Evolutionary conservation across 2,329 filamentous ascomycete species (phyloP).

Genomic region (Fusarium pseudograminearum): DNA sequence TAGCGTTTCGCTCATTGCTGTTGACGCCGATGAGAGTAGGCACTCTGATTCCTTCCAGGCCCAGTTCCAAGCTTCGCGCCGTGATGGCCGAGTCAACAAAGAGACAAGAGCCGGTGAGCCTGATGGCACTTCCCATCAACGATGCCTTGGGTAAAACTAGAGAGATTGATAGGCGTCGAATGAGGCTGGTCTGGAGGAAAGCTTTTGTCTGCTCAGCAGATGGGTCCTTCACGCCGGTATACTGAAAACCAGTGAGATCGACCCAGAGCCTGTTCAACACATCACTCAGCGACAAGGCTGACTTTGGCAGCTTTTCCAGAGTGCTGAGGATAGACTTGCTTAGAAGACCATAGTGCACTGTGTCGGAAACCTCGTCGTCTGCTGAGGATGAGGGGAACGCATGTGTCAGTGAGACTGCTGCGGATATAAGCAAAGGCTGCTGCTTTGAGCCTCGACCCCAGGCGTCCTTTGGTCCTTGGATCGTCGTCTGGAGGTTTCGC

Average conservation of each 20-base stretch:
- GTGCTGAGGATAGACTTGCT: constrained; percentile 72
- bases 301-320: constrained; percentile 49
- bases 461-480: constrained; percentile 71
- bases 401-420: constrained; percentile 66
- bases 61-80: constrained; percentile 54
- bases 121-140: constrained; percentile 71
- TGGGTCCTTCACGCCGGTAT: constrained; percentile 22
- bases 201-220: constrained; percentile 22
- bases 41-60: constrained; percentile 69
- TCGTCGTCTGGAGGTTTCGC: constrained; percentile 69
- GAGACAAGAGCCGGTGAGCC: constrained; percentile 61
- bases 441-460: constrained; percentile 71
- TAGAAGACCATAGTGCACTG: constrained; percentile 79
- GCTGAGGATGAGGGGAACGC: constrained; percentile 69
- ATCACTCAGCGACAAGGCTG: constrained; percentile 41
- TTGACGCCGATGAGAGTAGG: constrained; percentile 80
- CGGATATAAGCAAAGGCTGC: constrained; percentile 73
- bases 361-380: constrained; percentile 73
- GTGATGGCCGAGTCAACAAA: constrained; percentile 52
- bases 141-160: constrained; percentile 76
- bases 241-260: constrained; percentile 48
- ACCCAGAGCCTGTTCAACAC: constrained; percentile 52
- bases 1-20: constrained; percentile 73
- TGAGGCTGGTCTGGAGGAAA: constrained; percentile 50
- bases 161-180: constrained; percentile 64